Evolutionary conservation across 202 grass and related monocot species (phyloP), one percentile per base, ranked within the genome.

Genomic region (Setaria italica): DNA sequence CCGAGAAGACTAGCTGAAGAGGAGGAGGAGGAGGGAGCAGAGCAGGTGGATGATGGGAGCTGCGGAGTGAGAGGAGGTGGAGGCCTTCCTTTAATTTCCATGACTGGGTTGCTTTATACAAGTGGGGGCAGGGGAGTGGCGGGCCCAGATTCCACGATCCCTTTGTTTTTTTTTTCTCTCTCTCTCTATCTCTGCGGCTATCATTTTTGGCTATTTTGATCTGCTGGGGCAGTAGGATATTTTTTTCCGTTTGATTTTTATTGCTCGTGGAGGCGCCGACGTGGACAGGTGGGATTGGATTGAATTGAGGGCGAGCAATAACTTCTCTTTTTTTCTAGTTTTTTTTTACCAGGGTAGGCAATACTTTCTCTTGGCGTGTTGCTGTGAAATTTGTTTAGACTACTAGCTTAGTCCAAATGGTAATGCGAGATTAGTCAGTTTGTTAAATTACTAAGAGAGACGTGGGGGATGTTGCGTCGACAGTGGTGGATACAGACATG

Each of bases 31-130:
- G 39, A 41, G n/a, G 37, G 25, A 25, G 25, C 25, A 25, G 25
- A 70, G 54, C 0, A 19, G 47, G 9, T 11, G 19, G 59, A 41
- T 37, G 39, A 43, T 25, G 25, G 25, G 54, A 41, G 42, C 2
- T 3, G 21, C 58, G 10, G 7, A 10, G 48, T 14, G 7, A 13
- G 7, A 49, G 21, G 68, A 41, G 30, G 29, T 8, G 33, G 77
- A 67, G 60, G 16, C 7, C 32, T 43, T 83, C 65, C 35, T 57
- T 72, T 84, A 42, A 37, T 41, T 58, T 76, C 77, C 78, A 72
- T 59, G 78, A 49, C 80, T 59, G 1, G 77, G 42, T 88, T 82
- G 86, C 82, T 91, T 88, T 91, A 91, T 91, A 80, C 80, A 49
- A 84, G 49, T 76, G 70, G 70, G 43, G 76, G 48, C 9, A 21